Evolutionary conservation across 2,329 filamentous ascomycete species (phyloP).

Genomic region (Calonectria crousiana): DNA sequence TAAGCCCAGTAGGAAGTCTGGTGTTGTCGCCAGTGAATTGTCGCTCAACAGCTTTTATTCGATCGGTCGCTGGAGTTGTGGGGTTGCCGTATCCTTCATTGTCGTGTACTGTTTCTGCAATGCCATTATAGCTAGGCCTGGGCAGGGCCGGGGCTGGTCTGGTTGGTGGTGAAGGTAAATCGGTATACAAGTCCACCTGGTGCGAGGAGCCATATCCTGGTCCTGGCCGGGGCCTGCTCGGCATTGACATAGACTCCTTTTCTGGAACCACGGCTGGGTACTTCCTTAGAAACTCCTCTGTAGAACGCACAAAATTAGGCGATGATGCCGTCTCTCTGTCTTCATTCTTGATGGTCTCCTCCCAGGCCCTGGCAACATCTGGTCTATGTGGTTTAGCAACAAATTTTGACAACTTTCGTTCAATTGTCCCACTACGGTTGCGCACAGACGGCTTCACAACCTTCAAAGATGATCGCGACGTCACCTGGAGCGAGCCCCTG

Average conservation of each 20-base stretch:
- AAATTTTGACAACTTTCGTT: slow-evolving; percentile 58
- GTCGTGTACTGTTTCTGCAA: slow-evolving; percentile 59
- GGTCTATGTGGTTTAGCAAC: slow-evolving; percentile 77
- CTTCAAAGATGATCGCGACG: slow-evolving; percentile 47
- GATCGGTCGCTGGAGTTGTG: slow-evolving; percentile 54
- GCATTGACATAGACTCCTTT: slow-evolving; percentile 70
- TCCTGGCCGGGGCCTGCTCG: slow-evolving; percentile 40
- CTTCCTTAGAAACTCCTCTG: slow-evolving; percentile 86
- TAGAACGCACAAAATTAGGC: slow-evolving; percentile 72
- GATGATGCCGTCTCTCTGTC: slow-evolving; percentile 63
- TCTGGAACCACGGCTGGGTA: slow-evolving; percentile 79
- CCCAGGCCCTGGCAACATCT: slow-evolving; percentile 85
- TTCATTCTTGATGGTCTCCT: slow-evolving; percentile 79
- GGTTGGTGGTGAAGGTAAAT: slow-evolving; percentile 68
- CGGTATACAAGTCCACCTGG: slow-evolving; percentile 57
- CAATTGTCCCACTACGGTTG: slow-evolving; percentile 44
- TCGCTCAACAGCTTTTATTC: slow-evolving; percentile 53
- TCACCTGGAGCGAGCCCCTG: slow-evolving; percentile 67
- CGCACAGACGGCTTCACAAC: slow-evolving; percentile 45
- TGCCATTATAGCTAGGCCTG: slow-evolving; percentile 83
- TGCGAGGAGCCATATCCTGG: slow-evolving; percentile 47
- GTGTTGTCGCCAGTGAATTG: slow-evolving; percentile 58
- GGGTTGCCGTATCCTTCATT: slow-evolving; percentile 53
- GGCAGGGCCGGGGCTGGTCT: slow-evolving; percentile 77
- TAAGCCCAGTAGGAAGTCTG: slow-evolving; percentile 69